These are phyloP conservation scores for Leptosphaerulina australis DNA, from an alignment of 2,329 filamentous ascomycete species.

Conservation along the genomic window DNA sequence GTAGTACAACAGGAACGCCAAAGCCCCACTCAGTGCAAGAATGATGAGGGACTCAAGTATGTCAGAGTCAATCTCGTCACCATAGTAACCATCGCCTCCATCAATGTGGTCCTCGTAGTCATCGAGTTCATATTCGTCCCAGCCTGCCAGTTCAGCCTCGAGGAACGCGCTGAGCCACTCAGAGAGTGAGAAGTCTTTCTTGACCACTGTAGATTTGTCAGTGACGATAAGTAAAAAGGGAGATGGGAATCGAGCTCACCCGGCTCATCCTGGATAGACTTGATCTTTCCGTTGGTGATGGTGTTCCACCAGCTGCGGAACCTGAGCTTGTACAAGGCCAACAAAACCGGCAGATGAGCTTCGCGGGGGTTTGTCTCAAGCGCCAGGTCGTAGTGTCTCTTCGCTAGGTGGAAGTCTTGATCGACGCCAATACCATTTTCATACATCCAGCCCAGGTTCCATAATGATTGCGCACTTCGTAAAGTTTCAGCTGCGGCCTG, in stretches of 20 bases:
- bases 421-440: conserved; percentile 92
- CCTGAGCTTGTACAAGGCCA: conserved; percentile 85
- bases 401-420: conserved; percentile 96
- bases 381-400: conserved; percentile 92
- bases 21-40: conserved; percentile 72
- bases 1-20: conserved; percentile 83
- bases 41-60: conserved; percentile 86
- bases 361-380: conserved; percentile 84
- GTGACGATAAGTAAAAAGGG: neutral
- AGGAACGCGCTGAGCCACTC: conserved; percentile 91
- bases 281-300: conserved; percentile 85
- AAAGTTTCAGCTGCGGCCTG: conserved; percentile 88
- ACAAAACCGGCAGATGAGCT: conserved; percentile 88
- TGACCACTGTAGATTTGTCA: conserved; percentile 59
- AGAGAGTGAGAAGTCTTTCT: conserved; percentile 75
- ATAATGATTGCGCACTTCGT: conserved; percentile 91
- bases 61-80: conserved; percentile 72
- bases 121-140: conserved; percentile 62
- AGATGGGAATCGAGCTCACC: conserved; percentile 59
- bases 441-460: conserved; percentile 99
- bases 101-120: conserved; percentile 51
- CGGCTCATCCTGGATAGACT: conserved; percentile 89
- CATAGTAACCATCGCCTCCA: conserved; percentile 63
- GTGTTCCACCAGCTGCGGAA: conserved; percentile 93
- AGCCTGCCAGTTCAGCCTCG: conserved; percentile 61